A percentile compares a stretch with the other conserved stretches of the same genome.
phyloP scores from a whole-genome alignment of 2,329 filamentous ascomycete species.

The Pseudodiploospora longispora region DNA sequence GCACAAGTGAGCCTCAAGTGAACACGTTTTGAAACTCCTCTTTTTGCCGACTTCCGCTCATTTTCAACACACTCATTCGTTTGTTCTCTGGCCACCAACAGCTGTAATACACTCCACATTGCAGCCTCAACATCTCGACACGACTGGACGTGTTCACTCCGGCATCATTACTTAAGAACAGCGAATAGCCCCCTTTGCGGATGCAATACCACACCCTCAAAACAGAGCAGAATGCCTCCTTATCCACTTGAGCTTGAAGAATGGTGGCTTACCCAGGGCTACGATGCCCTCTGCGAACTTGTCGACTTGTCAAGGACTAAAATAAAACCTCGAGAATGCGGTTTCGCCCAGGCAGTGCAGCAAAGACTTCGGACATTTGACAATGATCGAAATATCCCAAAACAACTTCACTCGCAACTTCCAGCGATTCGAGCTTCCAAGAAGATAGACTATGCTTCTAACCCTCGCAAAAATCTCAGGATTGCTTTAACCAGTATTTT shows the following conservation, averaged over 20 bases:
- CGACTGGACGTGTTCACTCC: no score
- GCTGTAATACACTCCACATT: no score
- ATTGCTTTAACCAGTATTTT: slow-evolving; percentile 20
- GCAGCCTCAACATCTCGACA: no score
- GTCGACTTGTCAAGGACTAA: slow-evolving; percentile 9
- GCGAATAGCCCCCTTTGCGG: no score
- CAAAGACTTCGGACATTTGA: slow-evolving; percentile 24
- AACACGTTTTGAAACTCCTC: no score
- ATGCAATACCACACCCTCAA: no score
- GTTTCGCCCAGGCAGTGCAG: slow-evolving; percentile 24
- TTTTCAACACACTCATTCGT: no score
- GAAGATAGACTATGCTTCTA: slow-evolving; percentile 14
- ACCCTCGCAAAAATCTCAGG: slow-evolving; percentile 20
- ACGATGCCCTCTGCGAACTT: slow-evolving; percentile 17
- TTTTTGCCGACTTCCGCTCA: no score
- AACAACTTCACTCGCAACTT: slow-evolving; percentile 14
- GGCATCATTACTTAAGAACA: no score
- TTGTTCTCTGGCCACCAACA: no score
- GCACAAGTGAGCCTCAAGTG: no score
- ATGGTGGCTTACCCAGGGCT: slow-evolving; percentile 25
- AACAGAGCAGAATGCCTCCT: slow-evolving; percentile 18
- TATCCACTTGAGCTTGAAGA: slow-evolving; percentile 22
- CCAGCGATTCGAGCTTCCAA: slow-evolving; percentile 9
- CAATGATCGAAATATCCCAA: slow-evolving; percentile 14
- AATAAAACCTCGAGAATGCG: slow-evolving; percentile 20